These are phyloP conservation scores for Protomyces gravidus DNA, from an alignment of 1,139 yeast species.

Conservation along the genomic window DNA sequence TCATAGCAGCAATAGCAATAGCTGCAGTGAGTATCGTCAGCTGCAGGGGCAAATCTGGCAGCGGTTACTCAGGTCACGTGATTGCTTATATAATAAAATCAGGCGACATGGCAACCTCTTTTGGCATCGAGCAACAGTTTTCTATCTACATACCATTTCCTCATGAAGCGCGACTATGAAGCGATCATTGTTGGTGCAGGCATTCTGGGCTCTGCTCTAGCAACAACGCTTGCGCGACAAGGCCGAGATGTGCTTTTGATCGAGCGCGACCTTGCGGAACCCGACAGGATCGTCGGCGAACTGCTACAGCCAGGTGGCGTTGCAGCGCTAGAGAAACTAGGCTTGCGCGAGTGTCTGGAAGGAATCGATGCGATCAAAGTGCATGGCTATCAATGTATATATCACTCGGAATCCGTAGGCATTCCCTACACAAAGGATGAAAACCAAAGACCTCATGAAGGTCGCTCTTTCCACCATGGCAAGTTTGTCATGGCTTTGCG, in stretches of 20 bases:
- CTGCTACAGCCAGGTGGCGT: constrained; percentile 93
- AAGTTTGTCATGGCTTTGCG: constrained; percentile 75
- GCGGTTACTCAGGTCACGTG: not conserved
- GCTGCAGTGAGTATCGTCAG: no score
- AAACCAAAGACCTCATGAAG: constrained; percentile 28
- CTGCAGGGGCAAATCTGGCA: not conserved
- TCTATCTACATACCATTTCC: not conserved
- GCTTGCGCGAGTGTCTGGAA: constrained; percentile 72
- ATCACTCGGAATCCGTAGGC: constrained; percentile 51
- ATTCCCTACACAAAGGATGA: constrained; percentile 61
- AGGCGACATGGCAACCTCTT: not conserved
- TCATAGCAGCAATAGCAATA: not conserved
- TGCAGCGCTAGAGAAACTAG: constrained; percentile 71
- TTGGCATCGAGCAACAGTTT: not conserved
- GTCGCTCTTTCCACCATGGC: constrained; percentile 91
- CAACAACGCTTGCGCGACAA: constrained; percentile 83
- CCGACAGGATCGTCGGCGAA: constrained; percentile 96
- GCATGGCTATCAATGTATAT: constrained; percentile 76
- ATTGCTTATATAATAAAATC: not conserved
- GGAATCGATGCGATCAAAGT: constrained; percentile 75
- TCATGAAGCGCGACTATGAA: constrained; percentile 44
- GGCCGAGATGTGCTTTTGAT: constrained; percentile 62
- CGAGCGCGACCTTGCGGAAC: constrained; percentile 86
- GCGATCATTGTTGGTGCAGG: constrained; percentile 88
- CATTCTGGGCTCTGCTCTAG: constrained; percentile 89